A percentile compares a stretch with the other conserved stretches of the same genome.
phyloP scores from a whole-genome alignment of 495 filamentous ascomycete species.

The Penicillium maclennaniae region DNA sequence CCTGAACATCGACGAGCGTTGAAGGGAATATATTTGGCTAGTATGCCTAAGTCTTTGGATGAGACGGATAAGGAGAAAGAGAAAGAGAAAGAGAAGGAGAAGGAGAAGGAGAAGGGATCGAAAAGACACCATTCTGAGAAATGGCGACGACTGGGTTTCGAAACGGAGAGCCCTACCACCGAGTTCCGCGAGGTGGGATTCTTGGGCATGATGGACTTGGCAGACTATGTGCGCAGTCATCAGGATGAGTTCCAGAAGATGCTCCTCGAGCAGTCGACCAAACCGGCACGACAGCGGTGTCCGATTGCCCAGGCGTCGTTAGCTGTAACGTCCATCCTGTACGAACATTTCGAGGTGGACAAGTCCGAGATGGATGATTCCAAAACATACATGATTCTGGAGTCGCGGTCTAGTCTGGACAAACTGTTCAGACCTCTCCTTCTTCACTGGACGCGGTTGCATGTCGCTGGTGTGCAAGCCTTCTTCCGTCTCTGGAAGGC shows the following conservation, averaged over 20 bases:
- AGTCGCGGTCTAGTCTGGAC: slow-evolving; percentile 77
- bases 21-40: slow-evolving; percentile 78
- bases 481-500: slow-evolving; percentile 92
- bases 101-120: slow-evolving; percentile 31
- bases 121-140: slow-evolving; percentile 80
- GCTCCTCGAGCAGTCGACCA: slow-evolving; percentile 82
- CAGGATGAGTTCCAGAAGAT: slow-evolving; percentile 90
- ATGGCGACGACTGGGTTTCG: slow-evolving; percentile 90
- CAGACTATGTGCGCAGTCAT: slow-evolving; percentile 85
- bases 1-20: slow-evolving; percentile 85
- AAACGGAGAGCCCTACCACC: slow-evolving; percentile 75
- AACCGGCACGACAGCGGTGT: slow-evolving; percentile 68
- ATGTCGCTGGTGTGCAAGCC: slow-evolving; percentile 80
- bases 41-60: slow-evolving; percentile 55
- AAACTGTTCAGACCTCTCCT: slow-evolving; percentile 82
- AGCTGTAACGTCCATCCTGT: slow-evolving; percentile 81
- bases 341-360: slow-evolving; percentile 93
- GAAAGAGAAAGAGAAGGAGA: slow-evolving; percentile 20
- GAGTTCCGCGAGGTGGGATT: slow-evolving; percentile 88
- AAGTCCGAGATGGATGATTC: slow-evolving; percentile 79
- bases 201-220: slow-evolving; percentile 95
- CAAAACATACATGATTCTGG: slow-evolving; percentile 70
- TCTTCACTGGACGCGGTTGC: slow-evolving; percentile 94
- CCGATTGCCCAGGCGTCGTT: slow-evolving; percentile 86
- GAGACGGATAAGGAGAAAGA: background rate